Base-by-base conservation (phyloP, 176 grass and related monocot genomes). In the Miscanthus lutarioriparius region DNA sequence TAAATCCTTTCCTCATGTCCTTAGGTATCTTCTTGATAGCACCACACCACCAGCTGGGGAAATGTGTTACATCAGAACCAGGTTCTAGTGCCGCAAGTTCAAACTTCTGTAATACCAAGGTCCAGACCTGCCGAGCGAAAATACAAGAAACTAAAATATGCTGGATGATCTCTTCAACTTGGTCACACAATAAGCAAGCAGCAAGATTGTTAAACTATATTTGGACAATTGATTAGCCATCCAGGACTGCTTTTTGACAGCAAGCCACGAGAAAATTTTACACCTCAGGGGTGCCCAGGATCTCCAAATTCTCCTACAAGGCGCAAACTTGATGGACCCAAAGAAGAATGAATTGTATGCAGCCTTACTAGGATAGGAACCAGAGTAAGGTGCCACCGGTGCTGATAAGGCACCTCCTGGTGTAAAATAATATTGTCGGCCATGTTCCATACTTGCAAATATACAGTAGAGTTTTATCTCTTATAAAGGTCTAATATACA, bases 401-500 rank as follows among this genome's bases (percentile, higher is more conserved):
- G 51, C 51, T 54, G 19, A 20, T 54, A 20, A 53, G 49, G 51
- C 51, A 54, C 51, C 16, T 53, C 49, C 19, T 54, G 51, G 51
- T 54, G 19, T 54, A 54, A 54, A 8, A 22, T 54, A 54, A 54
- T 22, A 54, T 22, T 54, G 51, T 22, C 7, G 2, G 1, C 17
- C 51, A 54, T 22, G 51, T 22, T 22, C 51, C 51, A 22, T 22
- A 54, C 51, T 54, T 22, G 51, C 51, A 54, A 54, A 54, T 54
- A 54, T 54, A 54, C 51, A 54, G 43, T 72, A 43, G 9, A 64
- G 10, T 61, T 76, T 1, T 26, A 62, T 76, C 70, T 13, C 40
- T 81, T 84, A 49, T 3, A 51, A 81, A 76, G 47, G 30, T 70
- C 12, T 28, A 75, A 62, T 69, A 75, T 37, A 56, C 74, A 68